A percentile compares a stretch with the other conserved stretches of the same genome.
phyloP scores from a whole-genome alignment of 306 rosid species.

The Acmispon strigosus region DNA sequence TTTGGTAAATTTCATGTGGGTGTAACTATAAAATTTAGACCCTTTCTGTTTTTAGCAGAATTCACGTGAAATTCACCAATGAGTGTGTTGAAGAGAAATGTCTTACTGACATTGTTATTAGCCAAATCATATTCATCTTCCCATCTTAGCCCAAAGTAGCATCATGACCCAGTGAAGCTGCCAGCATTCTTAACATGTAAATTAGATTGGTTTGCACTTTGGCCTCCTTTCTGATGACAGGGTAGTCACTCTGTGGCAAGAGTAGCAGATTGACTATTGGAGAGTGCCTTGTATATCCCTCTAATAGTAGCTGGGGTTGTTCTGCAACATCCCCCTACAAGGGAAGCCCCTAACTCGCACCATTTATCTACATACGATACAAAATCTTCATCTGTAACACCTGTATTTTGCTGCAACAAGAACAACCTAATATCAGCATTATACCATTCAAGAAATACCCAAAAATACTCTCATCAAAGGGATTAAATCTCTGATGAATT shows the following conservation, averaged over 20 bases:
- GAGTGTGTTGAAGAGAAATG: not conserved
- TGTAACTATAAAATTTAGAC: not conserved
- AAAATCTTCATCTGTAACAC: slow-evolving; percentile 45
- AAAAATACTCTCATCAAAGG: not conserved
- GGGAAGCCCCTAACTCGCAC: slow-evolving; percentile 51
- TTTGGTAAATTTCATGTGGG: not conserved
- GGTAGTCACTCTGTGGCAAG: slow-evolving; percentile 14
- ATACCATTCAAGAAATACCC: not conserved
- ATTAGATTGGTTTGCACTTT: not conserved
- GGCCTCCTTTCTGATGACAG: slow-evolving; percentile 5
- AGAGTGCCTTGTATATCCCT: slow-evolving; percentile 41
- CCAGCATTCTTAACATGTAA: slow-evolving; percentile 6
- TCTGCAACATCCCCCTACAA: slow-evolving; percentile 57
- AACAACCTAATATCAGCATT: slow-evolving; percentile 12
- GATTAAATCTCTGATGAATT: not conserved
- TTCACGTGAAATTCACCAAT: not conserved
- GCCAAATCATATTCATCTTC: not conserved
- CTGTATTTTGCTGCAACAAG: slow-evolving; percentile 45
- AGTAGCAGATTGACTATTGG: slow-evolving; percentile 17
- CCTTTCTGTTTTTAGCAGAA: not conserved
- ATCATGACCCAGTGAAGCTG: slow-evolving; percentile 15
- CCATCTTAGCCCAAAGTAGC: slow-evolving; percentile 8
- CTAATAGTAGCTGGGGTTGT: slow-evolving; percentile 48
- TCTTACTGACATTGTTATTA: not conserved
- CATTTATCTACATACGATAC: slow-evolving; percentile 45